Evolutionary conservation across 2,329 filamentous ascomycete genomes (phyloP).

Genomic region (Fusarium piperis): DNA sequence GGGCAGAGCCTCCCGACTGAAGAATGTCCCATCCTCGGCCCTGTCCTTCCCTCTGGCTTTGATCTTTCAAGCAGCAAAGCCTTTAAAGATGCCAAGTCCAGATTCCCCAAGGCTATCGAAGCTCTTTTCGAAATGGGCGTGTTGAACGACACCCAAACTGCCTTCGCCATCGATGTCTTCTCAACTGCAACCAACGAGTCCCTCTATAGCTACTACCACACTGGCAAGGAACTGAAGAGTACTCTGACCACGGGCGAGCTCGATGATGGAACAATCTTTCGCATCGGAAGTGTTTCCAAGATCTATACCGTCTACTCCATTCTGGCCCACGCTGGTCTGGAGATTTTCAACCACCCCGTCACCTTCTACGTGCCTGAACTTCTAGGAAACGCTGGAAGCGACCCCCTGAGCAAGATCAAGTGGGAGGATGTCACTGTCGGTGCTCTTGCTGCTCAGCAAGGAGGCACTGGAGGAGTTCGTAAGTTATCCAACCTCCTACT

Average conservation of each 20-base stretch:
- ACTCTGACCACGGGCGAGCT: slow-evolving; percentile 16
- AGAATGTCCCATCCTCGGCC: not conserved
- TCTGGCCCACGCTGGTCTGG: slow-evolving; percentile 31
- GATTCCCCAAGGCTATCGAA: not conserved
- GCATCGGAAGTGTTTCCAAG: slow-evolving; percentile 44
- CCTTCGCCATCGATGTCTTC: slow-evolving; percentile 29
- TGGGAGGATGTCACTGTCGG: slow-evolving; percentile 38
- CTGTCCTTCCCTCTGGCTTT: not conserved
- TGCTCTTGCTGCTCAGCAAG: slow-evolving; percentile 33
- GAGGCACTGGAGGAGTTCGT: slow-evolving; percentile 21
- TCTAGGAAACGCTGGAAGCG: not conserved
- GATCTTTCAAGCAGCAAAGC: not conserved
- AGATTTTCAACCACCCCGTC: slow-evolving; percentile 38
- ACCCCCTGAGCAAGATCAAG: slow-evolving; percentile 5
- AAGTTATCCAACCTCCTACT: not conserved
- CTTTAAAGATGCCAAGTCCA: not conserved
- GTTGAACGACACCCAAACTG: not conserved
- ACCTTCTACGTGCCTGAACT: slow-evolving; percentile 43
- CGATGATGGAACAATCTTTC: slow-evolving; percentile 37
- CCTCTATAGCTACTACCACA: slow-evolving; percentile 24
- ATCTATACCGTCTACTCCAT: slow-evolving; percentile 42
- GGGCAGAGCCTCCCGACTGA: not conserved
- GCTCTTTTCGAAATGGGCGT: not conserved
- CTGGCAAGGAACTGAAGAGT: not conserved
- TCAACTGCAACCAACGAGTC: slow-evolving; percentile 29